phyloP scores from a whole-genome alignment of 805 yeast species.

The Candida bentonensis region DNA sequence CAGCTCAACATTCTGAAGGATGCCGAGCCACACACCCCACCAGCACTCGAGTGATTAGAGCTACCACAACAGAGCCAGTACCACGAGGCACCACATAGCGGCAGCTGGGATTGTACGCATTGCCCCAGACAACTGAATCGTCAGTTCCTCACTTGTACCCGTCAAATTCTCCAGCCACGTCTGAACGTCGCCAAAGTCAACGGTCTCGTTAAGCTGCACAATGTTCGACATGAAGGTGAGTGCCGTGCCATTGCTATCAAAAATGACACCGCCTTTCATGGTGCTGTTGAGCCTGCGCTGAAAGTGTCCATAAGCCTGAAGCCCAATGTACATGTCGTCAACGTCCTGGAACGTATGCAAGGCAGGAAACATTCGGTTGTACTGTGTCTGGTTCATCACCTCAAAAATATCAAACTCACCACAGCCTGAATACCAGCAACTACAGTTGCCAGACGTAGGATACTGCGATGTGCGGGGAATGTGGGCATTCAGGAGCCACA shows the following conservation, averaged over 20 bases:
- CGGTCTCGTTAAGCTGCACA: constrained; percentile 43
- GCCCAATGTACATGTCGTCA: constrained; percentile 53
- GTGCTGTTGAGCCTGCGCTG: constrained; percentile 65
- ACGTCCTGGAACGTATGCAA: constrained; percentile 74
- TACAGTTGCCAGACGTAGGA: constrained; percentile 59
- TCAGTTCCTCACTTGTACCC: no score
- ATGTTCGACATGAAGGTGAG: constrained; percentile 22
- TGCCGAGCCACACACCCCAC: no score
- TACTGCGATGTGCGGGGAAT: constrained; percentile 95
- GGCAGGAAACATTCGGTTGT: constrained; percentile 53
- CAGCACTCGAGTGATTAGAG: no score
- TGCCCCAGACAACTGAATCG: no score
- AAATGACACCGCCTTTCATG: constrained; percentile 83
- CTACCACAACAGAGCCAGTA: no score
- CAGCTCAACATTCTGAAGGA: no score
- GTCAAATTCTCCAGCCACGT: background rate
- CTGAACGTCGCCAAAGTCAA: constrained; percentile 30
- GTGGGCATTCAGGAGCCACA: constrained; percentile 91
- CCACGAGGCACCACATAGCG: no score
- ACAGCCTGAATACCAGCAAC: constrained; percentile 96
- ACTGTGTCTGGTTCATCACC: constrained; percentile 55
- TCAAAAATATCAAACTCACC: constrained; percentile 96
- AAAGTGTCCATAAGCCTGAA: constrained; percentile 60
- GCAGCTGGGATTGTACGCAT: no score
- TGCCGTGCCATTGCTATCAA: constrained; percentile 28